Evolutionary conservation across 352 stramenopile species (phyloP).

Genomic region (Globisporangium iwayamae): DNA sequence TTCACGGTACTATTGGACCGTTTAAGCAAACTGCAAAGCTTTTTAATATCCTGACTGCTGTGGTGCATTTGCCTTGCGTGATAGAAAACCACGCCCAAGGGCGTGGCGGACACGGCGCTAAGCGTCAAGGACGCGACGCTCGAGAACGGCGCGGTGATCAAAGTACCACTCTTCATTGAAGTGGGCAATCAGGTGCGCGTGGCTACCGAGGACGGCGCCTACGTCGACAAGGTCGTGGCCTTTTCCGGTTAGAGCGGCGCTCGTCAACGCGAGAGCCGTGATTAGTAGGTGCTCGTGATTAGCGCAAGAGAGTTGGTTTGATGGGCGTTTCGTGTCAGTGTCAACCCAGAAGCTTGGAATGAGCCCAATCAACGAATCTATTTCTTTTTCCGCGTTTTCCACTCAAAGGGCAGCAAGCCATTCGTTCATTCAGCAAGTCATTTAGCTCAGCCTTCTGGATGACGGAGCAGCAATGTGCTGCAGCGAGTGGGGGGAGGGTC

Average conservation of each 20-base stretch:
- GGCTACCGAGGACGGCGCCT: conserved; percentile 67
- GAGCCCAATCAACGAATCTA: not conserved
- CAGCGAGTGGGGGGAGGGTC: not conserved
- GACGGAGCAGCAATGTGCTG: not conserved
- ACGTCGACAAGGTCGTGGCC: conserved; percentile 69
- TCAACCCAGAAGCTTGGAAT: not conserved
- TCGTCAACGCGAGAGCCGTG: not conserved
- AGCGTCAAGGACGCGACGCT: conserved; percentile 84
- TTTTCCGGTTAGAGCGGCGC: not conserved
- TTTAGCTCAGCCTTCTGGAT: too few relatives aligned
- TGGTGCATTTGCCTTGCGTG: not conserved
- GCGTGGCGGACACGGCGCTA: conserved; percentile 66
- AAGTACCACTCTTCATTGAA: conserved; percentile 84
- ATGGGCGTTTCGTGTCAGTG: not conserved
- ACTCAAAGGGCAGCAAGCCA: not conserved
- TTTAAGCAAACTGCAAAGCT: not conserved
- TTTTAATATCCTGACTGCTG: not conserved
- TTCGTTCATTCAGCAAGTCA: too few relatives aligned
- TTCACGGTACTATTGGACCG: not conserved
- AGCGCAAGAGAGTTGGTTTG: not conserved
- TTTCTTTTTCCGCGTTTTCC: not conserved
- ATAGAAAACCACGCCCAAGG: conserved; percentile 76
- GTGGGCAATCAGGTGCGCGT: conserved; percentile 73
- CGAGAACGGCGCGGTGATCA: conserved; percentile 72
- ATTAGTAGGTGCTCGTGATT: not conserved